Percentiles rank a stretch among this genome's conserved stretches.
These are phyloP conservation scores for Fonsecaea pedrosoi DNA, from an alignment of 2,329 filamentous ascomycete genomes.

Conservation along the genomic window DNA sequence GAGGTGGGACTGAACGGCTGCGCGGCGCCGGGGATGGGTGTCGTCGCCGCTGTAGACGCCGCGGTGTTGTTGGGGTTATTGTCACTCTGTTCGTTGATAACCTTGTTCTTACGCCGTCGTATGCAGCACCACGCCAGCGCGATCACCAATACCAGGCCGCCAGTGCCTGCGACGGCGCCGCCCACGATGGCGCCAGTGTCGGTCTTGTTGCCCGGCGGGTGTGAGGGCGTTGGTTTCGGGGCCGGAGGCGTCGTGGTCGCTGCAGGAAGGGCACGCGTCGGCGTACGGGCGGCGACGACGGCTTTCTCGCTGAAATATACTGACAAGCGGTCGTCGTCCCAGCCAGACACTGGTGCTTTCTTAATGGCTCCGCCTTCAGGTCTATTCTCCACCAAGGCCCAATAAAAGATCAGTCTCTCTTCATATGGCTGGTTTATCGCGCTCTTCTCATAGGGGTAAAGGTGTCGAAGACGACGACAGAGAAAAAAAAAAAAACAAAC, in stretches of 20 bases:
- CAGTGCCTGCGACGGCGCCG: slow-evolving; percentile 21
- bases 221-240: slow-evolving; percentile 42
- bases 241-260: background rate
- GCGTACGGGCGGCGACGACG: slow-evolving; percentile 9
- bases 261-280: slow-evolving; percentile 37
- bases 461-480: background rate
- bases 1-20: background rate
- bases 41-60: background rate
- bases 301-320: slow-evolving; percentile 24
- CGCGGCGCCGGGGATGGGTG: background rate
- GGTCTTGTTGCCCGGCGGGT: slow-evolving; percentile 39
- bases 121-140: background rate
- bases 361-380: slow-evolving; percentile 24
- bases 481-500: background rate
- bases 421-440: too few relatives aligned
- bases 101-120: background rate
- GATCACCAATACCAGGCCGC: background rate
- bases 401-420: background rate
- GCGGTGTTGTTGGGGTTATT: background rate
- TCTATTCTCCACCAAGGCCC: background rate
- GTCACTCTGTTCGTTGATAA: background rate
- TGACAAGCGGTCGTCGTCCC: slow-evolving; percentile 17
- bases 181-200: slow-evolving; percentile 30
- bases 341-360: slow-evolving; percentile 9
- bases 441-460: too few relatives aligned